A percentile compares a stretch with the other conserved stretches of the same genome.
phyloP scores from a whole-genome alignment of 2,329 filamentous ascomycete genomes.

The Thelonectria blattea region DNA sequence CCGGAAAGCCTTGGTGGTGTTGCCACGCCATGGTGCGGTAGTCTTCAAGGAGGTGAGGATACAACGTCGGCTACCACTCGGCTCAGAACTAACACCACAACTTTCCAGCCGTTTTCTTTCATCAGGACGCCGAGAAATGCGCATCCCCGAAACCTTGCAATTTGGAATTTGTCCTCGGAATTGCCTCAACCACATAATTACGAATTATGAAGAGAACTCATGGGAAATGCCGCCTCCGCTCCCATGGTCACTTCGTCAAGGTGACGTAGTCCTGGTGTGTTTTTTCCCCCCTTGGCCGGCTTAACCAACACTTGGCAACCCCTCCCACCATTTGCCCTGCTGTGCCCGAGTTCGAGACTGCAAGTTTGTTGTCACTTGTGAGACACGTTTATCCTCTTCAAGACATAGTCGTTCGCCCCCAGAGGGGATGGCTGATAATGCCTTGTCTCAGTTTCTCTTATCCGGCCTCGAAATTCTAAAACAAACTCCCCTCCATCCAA shows the following conservation, averaged over 20 bases:
- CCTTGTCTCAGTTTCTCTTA: not conserved
- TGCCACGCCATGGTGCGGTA: constrained; percentile 16
- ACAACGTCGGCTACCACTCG: constrained; percentile 30
- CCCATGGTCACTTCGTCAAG: constrained; percentile 2
- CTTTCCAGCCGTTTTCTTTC: constrained; percentile 1
- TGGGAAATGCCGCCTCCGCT: constrained; percentile 1
- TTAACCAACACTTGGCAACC: not conserved
- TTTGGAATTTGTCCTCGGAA: not conserved
- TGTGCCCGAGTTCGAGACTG: not conserved
- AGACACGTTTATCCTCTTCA: not conserved
- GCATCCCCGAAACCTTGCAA: constrained; percentile 8
- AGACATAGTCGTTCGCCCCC: not conserved
- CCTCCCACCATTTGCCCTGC: not conserved
- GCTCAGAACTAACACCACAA: constrained; percentile 2
- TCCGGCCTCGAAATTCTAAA: not conserved
- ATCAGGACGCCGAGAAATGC: constrained; percentile 2
- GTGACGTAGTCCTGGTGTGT: constrained; percentile 11
- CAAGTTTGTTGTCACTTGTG: not conserved
- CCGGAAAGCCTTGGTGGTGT: constrained; percentile 20
- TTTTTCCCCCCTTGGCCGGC: not conserved
- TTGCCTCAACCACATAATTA: not conserved
- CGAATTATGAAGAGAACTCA: not conserved
- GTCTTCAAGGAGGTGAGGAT: constrained; percentile 23
- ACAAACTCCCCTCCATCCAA: not conserved
- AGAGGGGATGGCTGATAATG: not conserved